phyloP scores from a whole-genome alignment of 208 protist genomes.

The Leishmania gerbilli region DNA sequence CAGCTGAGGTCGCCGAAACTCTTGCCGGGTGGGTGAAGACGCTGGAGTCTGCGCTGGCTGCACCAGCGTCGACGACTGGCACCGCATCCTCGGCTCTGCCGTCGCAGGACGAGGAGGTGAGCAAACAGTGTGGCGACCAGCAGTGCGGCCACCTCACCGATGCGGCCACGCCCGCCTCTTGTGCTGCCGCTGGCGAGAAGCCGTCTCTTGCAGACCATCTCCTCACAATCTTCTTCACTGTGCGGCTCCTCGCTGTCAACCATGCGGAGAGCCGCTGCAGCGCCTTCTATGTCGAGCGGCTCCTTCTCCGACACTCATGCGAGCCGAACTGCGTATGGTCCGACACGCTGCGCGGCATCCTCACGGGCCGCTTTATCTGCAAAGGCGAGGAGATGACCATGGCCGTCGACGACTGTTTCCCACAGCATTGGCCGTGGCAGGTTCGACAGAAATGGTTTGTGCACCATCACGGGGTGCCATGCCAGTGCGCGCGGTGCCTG shows the following conservation, averaged over 20 bases:
- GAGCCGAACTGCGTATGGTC: slow-evolving; percentile 60
- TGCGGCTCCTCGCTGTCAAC: slow-evolving; percentile 23
- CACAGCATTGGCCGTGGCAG: slow-evolving; percentile 55
- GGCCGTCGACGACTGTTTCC: slow-evolving; percentile 34
- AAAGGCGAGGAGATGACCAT: slow-evolving; percentile 62
- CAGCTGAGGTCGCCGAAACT: slow-evolving; percentile 20
- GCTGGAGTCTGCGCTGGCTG: background rate
- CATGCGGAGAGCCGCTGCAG: slow-evolving; percentile 17
- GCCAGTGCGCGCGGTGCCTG: slow-evolving; percentile 42
- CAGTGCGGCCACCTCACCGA: background rate
- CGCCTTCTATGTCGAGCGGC: slow-evolving; percentile 31
- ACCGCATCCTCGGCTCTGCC: no score
- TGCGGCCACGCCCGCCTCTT: background rate
- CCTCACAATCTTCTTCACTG: slow-evolving; percentile 25
- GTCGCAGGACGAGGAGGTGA: background rate
- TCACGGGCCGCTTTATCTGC: slow-evolving; percentile 50
- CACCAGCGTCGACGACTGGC: background rate
- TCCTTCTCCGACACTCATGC: slow-evolving; percentile 55
- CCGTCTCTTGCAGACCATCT: background rate
- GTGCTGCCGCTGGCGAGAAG: background rate
- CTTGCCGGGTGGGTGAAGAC: slow-evolving; percentile 11
- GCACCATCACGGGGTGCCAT: slow-evolving; percentile 41
- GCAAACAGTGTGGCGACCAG: background rate
- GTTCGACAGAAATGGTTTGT: slow-evolving; percentile 54
- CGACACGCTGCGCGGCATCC: slow-evolving; percentile 24